Base-by-base conservation (phyloP, 257 asterid species). In the Anisodus acutangulus region DNA sequence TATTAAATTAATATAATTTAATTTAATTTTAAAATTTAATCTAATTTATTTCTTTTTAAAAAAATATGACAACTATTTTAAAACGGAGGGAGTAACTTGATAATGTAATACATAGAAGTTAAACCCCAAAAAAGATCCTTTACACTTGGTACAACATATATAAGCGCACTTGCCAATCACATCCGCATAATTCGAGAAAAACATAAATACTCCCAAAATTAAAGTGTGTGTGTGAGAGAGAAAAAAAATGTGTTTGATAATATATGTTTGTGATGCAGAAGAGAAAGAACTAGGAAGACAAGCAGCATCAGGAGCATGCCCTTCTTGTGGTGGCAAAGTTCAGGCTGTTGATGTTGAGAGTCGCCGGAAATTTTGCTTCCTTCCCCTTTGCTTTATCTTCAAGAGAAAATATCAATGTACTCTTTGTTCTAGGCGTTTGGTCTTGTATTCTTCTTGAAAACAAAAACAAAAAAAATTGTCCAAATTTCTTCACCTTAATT, bases 311-410 rank as follows among this genome's bases (percentile, higher is more conserved):
- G 93, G 97, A 0, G 12, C 79, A 39, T 88, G 97, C 87, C 93
- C 93, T 17, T 88, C 78, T 85, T 92, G 93, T 88, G 91, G 91
- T 70, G 96, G 97, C 0, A 90, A 91, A 79, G 97, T 93, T 55
- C 87, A 89, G 1, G 91, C 95, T 3, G 89, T 91, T 3, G 93
- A 90, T 82, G 88, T 91, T 39, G 80, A 85, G 66, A 84, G 91
- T 41, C 86, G 53, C 0, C 88, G 85, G 82, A 80, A 88, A 13
- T 88, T 87, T 45, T 93, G 92, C 86, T 89, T 87, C 67, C 80
- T 92, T 13, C 93, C 92, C 0, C 60, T 93, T 64, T 93, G 92
- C 88, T 90, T 90, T 82, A 82, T 87, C 58, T 87, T 91, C 83
- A 92, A 92, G 85, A 91, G 94, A 79, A 93, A 90, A 87, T 92